These are phyloP conservation scores for Chaetothyriales sp. DNA, from an alignment of 2,329 filamentous ascomycete species.

Conservation along the genomic window DNA sequence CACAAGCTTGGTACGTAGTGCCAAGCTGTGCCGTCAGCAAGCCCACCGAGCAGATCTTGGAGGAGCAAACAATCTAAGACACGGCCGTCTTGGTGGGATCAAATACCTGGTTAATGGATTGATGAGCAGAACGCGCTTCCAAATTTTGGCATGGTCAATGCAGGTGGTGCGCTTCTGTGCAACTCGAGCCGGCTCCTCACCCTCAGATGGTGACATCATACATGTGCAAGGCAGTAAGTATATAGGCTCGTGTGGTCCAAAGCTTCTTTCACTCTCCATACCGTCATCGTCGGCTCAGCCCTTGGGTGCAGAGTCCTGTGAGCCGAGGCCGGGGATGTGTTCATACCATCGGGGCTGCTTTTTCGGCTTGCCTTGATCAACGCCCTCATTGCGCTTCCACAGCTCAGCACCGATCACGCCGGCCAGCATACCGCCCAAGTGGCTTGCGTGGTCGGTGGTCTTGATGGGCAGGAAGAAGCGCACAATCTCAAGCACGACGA, in stretches of 20 bases:
- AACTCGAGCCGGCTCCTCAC: background rate
- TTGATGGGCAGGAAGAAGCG: constrained; percentile 21
- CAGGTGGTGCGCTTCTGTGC: background rate
- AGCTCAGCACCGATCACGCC: constrained; percentile 22
- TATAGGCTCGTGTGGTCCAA: background rate
- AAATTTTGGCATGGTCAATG: background rate
- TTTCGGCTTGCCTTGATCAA: background rate
- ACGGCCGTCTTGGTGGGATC: background rate
- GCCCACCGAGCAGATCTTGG: too few relatives aligned
- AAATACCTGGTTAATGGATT: background rate
- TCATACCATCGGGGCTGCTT: background rate
- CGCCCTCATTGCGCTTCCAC: background rate
- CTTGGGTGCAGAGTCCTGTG: background rate
- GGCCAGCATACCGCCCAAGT: constrained; percentile 29
- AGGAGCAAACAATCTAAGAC: background rate
- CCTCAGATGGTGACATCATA: background rate
- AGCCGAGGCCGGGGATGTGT: background rate
- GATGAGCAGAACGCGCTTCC: background rate
- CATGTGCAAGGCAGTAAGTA: background rate
- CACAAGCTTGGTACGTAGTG: too few relatives aligned
- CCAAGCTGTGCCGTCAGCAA: background rate
- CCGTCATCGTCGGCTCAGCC: background rate
- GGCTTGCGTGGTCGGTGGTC: constrained; percentile 29
- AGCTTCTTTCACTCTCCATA: background rate
- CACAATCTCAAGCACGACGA: constrained; percentile 27